These are phyloP conservation scores for Stachybotrys chlorohalonatus DNA, from an alignment of 2,329 filamentous ascomycete species.

Conservation along the genomic window DNA sequence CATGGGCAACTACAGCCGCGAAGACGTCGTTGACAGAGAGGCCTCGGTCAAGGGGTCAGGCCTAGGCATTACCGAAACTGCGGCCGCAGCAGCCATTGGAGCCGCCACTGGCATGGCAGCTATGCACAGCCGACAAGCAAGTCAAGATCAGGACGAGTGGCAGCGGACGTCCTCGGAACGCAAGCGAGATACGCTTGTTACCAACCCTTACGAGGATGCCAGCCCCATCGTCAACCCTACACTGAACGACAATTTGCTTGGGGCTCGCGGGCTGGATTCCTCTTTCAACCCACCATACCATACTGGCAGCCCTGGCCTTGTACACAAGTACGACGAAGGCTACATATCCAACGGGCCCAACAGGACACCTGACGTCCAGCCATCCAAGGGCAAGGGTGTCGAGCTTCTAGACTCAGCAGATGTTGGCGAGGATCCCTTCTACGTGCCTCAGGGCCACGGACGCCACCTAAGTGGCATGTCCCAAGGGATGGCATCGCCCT, in stretches of 20 bases:
- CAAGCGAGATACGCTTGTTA: slow-evolving; percentile 57
- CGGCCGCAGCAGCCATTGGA: slow-evolving; percentile 43
- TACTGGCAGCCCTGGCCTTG: slow-evolving; percentile 47
- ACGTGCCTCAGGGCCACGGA: slow-evolving; percentile 42
- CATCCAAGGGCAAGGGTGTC: slow-evolving; percentile 45
- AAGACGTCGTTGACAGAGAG: slow-evolving; percentile 20
- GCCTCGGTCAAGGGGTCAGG: slow-evolving; percentile 22
- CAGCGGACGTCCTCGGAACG: slow-evolving; percentile 51
- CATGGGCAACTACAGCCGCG: slow-evolving; percentile 15
- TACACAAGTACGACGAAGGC: slow-evolving; percentile 69
- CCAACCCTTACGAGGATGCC: slow-evolving; percentile 57
- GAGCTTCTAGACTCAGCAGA: slow-evolving; percentile 43
- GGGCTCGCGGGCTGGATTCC: slow-evolving; percentile 25
- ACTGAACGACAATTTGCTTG: slow-evolving; percentile 40
- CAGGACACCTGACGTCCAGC: slow-evolving; percentile 41
- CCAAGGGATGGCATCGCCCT: slow-evolving; percentile 78
- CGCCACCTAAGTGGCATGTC: slow-evolving; percentile 82
- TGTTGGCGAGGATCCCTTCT: slow-evolving; percentile 57
- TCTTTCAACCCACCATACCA: slow-evolving; percentile 36
- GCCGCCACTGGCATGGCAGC: slow-evolving; percentile 37
- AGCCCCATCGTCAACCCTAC: slow-evolving; percentile 52
- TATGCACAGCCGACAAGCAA: slow-evolving; percentile 41
- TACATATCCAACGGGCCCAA: slow-evolving; percentile 72
- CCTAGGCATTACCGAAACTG: slow-evolving; percentile 40
- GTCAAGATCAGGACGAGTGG: slow-evolving; percentile 56